Conservation (phyloP, 495 filamentous ascomycete species). For the Glonium stellatum region DNA sequence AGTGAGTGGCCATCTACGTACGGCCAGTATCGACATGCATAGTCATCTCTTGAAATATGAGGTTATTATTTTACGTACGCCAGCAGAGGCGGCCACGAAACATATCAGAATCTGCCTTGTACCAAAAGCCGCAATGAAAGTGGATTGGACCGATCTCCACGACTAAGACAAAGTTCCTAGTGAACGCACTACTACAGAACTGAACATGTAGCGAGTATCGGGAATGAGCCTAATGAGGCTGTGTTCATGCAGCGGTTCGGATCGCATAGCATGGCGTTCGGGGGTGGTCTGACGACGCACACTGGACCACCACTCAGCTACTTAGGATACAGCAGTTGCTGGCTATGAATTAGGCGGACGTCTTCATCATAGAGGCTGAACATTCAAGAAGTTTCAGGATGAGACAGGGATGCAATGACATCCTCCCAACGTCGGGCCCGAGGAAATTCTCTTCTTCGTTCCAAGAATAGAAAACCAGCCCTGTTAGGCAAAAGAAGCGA, state of each 20-base stretch:
- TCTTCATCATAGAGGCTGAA: neutral
- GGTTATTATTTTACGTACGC: too few species aligned
- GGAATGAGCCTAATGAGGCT: neutral
- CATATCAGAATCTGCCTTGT: too few species aligned
- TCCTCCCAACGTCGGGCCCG: neutral
- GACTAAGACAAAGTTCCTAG: too few species aligned
- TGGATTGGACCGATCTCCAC: too few species aligned
- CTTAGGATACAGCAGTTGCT: neutral
- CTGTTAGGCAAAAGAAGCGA: neutral
- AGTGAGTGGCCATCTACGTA: too few species aligned
- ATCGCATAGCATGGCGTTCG: neutral
- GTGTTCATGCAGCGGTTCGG: neutral
- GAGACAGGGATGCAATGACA: neutral
- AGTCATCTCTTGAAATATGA: too few species aligned
- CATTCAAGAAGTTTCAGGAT: neutral
- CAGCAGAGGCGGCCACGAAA: too few species aligned
- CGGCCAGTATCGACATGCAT: too few species aligned
- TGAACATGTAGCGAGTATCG: neutral
- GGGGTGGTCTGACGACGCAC: neutral
- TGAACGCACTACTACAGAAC: too few species aligned
- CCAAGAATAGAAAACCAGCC: neutral
- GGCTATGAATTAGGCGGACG: neutral
- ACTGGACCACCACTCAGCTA: neutral
- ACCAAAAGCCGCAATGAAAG: too few species aligned
- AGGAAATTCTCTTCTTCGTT: neutral